Percentiles rank a stretch among this genome's conserved stretches.
These are phyloP conservation scores for Beauveria rudraprayagi DNA, from an alignment of 2,329 filamentous ascomycete species.

Conservation along the genomic window DNA sequence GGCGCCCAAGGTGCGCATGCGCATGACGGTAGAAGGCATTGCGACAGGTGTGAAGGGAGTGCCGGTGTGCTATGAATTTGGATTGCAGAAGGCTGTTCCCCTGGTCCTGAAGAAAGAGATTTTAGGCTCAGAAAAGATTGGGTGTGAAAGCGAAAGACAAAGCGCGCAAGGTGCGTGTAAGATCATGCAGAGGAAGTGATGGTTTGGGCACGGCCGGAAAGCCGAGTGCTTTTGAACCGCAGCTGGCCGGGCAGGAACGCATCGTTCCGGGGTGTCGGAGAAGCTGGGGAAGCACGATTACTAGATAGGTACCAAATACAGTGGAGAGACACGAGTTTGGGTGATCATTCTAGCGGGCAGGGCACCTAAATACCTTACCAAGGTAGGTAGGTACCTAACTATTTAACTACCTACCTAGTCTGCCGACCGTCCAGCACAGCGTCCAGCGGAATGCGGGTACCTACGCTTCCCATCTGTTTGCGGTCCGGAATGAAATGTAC, in stretches of 20 bases:
- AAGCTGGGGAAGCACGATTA: constrained; percentile 7
- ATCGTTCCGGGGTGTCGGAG: background rate
- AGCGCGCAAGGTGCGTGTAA: background rate
- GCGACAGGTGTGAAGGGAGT: constrained; percentile 14
- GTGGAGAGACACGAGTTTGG: background rate
- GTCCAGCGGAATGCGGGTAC: constrained; percentile 4
- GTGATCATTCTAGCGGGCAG: background rate
- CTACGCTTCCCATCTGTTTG: background rate
- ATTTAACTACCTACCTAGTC: background rate
- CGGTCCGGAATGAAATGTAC: background rate
- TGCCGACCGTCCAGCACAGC: background rate
- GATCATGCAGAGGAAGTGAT: background rate
- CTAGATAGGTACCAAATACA: background rate
- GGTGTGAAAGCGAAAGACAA: background rate
- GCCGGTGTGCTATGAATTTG: background rate
- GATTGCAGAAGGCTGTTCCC: background rate
- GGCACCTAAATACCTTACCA: background rate
- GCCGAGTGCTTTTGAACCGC: constrained; percentile 8
- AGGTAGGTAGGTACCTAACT: no score
- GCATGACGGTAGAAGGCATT: constrained; percentile 45
- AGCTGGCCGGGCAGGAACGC: constrained; percentile 7
- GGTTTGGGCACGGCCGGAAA: constrained; percentile 3
- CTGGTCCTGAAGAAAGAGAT: background rate
- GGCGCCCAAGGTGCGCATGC: constrained; percentile 43
- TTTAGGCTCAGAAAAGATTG: background rate